Base-by-base conservation (phyloP, 352 stramenopile species). In the Pythium scleroteichum region DNA sequence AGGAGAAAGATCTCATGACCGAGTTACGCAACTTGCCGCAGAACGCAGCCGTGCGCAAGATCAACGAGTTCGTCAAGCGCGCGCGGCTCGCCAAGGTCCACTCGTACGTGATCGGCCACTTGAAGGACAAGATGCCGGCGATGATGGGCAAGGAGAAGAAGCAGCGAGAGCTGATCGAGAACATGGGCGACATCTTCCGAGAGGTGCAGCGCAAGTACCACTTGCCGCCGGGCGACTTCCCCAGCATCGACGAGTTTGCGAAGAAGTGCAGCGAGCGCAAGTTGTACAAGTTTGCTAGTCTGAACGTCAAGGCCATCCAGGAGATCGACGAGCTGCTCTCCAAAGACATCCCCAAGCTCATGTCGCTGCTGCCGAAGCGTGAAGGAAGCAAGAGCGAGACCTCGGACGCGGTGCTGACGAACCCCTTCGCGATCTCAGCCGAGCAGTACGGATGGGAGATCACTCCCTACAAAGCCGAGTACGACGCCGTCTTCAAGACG, bases 241-340 rank as follows among this genome's bases (percentile, higher is more conserved):
- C 96, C 10, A 77, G 96, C 59, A 56, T 98, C 20, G 81, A 97
- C 4, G 85, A 96, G 4, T 98, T 98, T 65, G 64, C 76, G 12
- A 58, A 71, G 24, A 86, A 94, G 41, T 88, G 96, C 22, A 53
- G 75, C 4, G 79, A 92, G 13, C 83, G 90, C 55, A 95, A 98
- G 55, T 97, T 98, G 38, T 69, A 82, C 33, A 97, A 94, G 45
- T 98, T 98, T 64, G 79, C 77, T 10, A 94, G 92, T 12, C 71
- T 99, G 8, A 97, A 98, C 72, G 87, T 97, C 57, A 96, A 94
- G 33, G 83, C 97, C 56, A 94, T 99, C 35, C 89, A 97, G 38
- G 96, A 99, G 63, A 98, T 99, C 74, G 97, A 99, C 68, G 96
- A 98, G 14, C 79, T 99, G n/a, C 97, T 99, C 24, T 92, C 91